These are phyloP conservation scores for Lupinus albus DNA, from an alignment of 306 rosid genomes.

Conservation along the genomic window DNA sequence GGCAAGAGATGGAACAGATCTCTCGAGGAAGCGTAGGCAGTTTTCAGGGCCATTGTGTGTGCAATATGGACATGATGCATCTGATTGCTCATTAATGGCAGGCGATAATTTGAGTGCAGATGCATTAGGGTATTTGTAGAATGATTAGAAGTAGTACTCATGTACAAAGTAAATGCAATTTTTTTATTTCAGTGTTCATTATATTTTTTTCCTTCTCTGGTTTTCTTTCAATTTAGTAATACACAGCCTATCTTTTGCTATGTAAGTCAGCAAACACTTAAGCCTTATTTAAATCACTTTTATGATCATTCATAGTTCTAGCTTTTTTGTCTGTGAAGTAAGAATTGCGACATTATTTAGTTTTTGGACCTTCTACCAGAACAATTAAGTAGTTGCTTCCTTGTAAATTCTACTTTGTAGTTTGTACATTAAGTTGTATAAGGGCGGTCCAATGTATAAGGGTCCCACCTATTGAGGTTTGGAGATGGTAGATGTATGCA, in stretches of 20 bases:
- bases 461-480: too few relatives aligned
- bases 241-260: slow-evolving; percentile 9
- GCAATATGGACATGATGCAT: slow-evolving; percentile 64
- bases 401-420: neutral
- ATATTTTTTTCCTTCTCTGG: slow-evolving; percentile 24
- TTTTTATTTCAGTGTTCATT: slow-evolving; percentile 21
- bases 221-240: slow-evolving; percentile 27
- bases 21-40: slow-evolving; percentile 62
- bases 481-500: too few relatives aligned
- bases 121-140: slow-evolving; percentile 57
- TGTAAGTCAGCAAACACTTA: slow-evolving; percentile 25
- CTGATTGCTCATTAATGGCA: slow-evolving; percentile 62
- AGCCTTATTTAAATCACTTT: slow-evolving; percentile 22
- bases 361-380: slow-evolving; percentile 15
- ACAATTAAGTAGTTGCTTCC: neutral
- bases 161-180: slow-evolving; percentile 46
- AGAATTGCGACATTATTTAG: neutral
- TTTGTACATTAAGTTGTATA: too few relatives aligned
- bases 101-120: slow-evolving; percentile 59
- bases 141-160: slow-evolving; percentile 25
- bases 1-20: slow-evolving; percentile 66
- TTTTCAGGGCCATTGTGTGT: slow-evolving; percentile 64
- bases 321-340: neutral
- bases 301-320: slow-evolving; percentile 20
- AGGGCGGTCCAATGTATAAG: too few relatives aligned